Base-by-base conservation (phyloP, 2,329 filamentous ascomycete species). In the Arthroderma sp. region DNA sequence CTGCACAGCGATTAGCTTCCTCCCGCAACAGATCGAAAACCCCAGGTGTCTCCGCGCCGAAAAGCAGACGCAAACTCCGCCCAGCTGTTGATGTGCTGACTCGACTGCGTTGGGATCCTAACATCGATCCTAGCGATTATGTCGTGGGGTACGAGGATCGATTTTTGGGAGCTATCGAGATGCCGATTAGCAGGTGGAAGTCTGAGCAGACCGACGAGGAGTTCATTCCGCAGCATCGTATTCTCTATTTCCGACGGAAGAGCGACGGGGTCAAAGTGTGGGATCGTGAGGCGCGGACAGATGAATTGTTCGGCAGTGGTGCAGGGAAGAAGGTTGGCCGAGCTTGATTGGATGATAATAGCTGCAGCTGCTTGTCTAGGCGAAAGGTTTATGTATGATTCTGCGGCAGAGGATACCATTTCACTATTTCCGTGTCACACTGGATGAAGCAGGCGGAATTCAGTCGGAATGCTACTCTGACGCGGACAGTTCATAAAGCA, bases 151-250 rank as follows among this genome's bases (percentile, higher is more conserved):
- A 75, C 47, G 59, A 70, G 22, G 73, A 77, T 52, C 64, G 72
- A 6, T 76, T 76, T 44, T 52, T 67, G 7, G 71, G 70, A 0
- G 61, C 67, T 15, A 61, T 67, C 45, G 73, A 75, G 56, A 65
- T 66, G 7, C 52, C 59, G 6, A 56, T 74, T 3, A 62, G 65
- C 38, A 62, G 59, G n/a, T 76, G 73, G 73, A 71, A 73, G 52
- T 67, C 61, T 11, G 71, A 74, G 40, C 65, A 67, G 30, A 75
- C 72, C 6, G 58, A 75, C 29, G 71, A 75, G 47, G 72, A 76
- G 39, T 76, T 75, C 45, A 74, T 76, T 45, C 73, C 73, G 3
- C 66, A 70, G 50, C 72, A 76, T 57, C 64, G 73, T 2, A 69
- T 77, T 11, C 47, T 71, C 44, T 70, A 72, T 48, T 69, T 75